Evolutionary conservation across 2,329 filamentous ascomycete species (phyloP).

Genomic region (Mariannaea sp.): DNA sequence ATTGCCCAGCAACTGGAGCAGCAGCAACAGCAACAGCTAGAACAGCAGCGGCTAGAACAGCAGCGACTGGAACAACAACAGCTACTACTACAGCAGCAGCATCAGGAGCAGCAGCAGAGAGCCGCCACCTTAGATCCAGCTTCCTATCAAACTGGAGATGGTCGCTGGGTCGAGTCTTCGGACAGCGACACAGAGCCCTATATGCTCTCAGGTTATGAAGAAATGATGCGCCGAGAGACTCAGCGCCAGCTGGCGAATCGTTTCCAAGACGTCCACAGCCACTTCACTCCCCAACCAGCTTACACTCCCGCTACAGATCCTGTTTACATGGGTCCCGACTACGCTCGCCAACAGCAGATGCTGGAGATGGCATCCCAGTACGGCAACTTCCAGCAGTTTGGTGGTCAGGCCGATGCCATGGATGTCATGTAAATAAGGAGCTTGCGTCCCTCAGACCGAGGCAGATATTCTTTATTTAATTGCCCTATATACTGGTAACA

Average conservation of each 20-base stretch:
- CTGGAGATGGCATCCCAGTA: constrained; percentile 71
- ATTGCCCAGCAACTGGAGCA: constrained; percentile 30
- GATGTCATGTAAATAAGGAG: constrained; percentile 46
- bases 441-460: constrained; percentile 8
- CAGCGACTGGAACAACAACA: constrained; percentile 44
- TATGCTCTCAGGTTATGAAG: constrained; percentile 81
- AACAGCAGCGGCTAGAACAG: constrained; percentile 25
- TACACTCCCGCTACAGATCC: constrained; percentile 69
- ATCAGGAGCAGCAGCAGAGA: constrained; percentile 47
- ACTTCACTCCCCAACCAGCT: constrained; percentile 49
- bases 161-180: constrained; percentile 53
- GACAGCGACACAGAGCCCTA: constrained; percentile 73
- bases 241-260: constrained; percentile 48
- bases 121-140: constrained; percentile 61
- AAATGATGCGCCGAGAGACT: constrained; percentile 67
- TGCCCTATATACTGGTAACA: constrained; percentile 19
- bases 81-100: constrained; percentile 37
- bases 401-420: constrained; percentile 55
- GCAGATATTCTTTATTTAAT: constrained; percentile 22
- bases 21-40: constrained; percentile 44
- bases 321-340: constrained; percentile 61
- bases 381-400: constrained; percentile 60
- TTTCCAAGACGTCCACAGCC: constrained; percentile 50
- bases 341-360: constrained; percentile 55
- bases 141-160: constrained; percentile 56